Evolutionary conservation across 1,284 basidiomycete species (phyloP).

Genomic region (Boletus mariae): DNA sequence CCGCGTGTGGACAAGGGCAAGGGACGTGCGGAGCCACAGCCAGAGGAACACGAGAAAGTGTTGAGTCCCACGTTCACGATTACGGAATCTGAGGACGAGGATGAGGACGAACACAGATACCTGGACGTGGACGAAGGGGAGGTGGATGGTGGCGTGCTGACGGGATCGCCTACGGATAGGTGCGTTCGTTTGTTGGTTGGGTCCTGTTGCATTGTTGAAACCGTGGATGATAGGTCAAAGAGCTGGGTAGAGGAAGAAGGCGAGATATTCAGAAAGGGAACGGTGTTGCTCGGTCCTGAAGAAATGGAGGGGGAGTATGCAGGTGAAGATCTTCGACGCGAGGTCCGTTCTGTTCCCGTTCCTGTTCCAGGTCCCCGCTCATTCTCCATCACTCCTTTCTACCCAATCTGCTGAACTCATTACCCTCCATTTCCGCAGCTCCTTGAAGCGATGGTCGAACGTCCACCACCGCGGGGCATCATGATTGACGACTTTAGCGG

Average conservation of each 20-base stretch:
- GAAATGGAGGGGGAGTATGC: slow-evolving; percentile 84
- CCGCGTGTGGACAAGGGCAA: slow-evolving; percentile 75
- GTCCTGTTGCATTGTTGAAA: not conserved
- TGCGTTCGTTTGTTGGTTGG: slow-evolving; percentile 32
- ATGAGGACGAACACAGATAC: slow-evolving; percentile 38
- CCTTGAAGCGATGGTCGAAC: slow-evolving; percentile 51
- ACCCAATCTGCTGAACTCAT: slow-evolving; percentile 34
- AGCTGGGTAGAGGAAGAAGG: slow-evolving; percentile 86
- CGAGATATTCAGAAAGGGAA: slow-evolving; percentile 89
- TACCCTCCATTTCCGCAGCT: slow-evolving; percentile 54
- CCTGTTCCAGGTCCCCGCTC: not conserved
- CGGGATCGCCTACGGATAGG: slow-evolving; percentile 57
- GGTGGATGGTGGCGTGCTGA: slow-evolving; percentile 32
- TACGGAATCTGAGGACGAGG: slow-evolving; percentile 59
- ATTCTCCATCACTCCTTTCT: slow-evolving; percentile 33
- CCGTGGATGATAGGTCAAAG: slow-evolving; percentile 47
- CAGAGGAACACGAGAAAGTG: slow-evolving; percentile 62
- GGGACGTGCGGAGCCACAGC: slow-evolving; percentile 61
- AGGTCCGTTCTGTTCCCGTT: slow-evolving; percentile 49
- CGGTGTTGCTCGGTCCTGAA: slow-evolving; percentile 72
- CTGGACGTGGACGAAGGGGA: slow-evolving; percentile 34
- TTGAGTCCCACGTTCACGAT: slow-evolving; percentile 70
- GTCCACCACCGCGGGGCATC: slow-evolving; percentile 47
- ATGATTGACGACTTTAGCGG: slow-evolving; percentile 53
- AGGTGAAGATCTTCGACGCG: slow-evolving; percentile 79